A percentile compares a stretch with the other conserved stretches of the same genome.
Conservation (phyloP, 306 rosid species). For the Cucumis hystrix region DNA sequence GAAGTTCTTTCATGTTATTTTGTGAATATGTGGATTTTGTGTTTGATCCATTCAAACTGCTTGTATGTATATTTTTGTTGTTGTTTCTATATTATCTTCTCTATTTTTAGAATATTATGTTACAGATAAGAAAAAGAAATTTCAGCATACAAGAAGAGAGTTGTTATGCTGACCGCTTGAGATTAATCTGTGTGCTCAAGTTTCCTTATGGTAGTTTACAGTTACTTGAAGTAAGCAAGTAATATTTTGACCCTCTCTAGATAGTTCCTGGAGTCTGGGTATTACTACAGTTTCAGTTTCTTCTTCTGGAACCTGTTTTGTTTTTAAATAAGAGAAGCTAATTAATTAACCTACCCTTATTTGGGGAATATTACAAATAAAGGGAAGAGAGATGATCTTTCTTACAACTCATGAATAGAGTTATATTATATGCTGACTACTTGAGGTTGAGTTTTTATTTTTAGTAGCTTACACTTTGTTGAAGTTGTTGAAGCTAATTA, state of each 20-base stretch:
- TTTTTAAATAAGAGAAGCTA: background rate
- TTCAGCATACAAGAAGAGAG: background rate
- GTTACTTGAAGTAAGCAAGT: background rate
- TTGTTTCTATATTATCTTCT: background rate
- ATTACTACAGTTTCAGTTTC: background rate
- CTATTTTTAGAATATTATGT: background rate
- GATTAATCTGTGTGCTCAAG: background rate
- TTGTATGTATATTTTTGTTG: background rate
- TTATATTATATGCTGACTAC: background rate
- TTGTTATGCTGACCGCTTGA: background rate
- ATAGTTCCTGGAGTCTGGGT: background rate
- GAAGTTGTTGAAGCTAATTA: background rate
- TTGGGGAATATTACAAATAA: background rate
- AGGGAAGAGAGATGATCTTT: background rate
- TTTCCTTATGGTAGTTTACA: background rate
- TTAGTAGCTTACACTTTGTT: background rate
- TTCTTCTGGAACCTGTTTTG: background rate
- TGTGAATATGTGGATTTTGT: background rate
- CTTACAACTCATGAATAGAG: background rate
- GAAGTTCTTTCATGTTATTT: background rate
- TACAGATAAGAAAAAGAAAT: background rate
- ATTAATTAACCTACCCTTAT: background rate
- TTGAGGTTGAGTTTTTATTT: background rate
- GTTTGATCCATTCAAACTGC: background rate
- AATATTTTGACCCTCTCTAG: background rate